These are phyloP conservation scores for Metschnikowia orientalis DNA, from an alignment of 805 yeast genomes.

Conservation along the genomic window DNA sequence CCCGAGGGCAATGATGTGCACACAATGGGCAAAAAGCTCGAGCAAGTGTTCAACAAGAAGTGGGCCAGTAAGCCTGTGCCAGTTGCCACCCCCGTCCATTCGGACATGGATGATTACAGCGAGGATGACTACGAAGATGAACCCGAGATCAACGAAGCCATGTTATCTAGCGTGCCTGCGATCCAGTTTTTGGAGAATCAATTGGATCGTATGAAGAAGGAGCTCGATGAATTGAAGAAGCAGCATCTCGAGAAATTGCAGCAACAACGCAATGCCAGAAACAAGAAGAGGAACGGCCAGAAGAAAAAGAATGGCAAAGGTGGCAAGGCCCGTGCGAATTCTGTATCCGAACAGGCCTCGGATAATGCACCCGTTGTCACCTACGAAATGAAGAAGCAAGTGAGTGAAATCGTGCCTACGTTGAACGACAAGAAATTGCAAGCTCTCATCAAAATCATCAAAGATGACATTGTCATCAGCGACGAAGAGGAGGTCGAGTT, in stretches of 20 bases:
- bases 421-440: conserved; percentile 76
- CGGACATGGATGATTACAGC: conserved; percentile 37
- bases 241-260: conserved; percentile 66
- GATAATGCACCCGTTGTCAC: conserved; percentile 51
- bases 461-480: conserved; percentile 51
- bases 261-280: conserved; percentile 56
- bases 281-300: conserved; percentile 36
- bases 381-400: conserved; percentile 94
- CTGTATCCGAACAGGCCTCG: conserved; percentile 23
- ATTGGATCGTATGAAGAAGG: conserved; percentile 77
- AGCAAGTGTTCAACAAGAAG: conserved; percentile 76
- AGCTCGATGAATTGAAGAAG: conserved; percentile 75
- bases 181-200: conserved; percentile 86
- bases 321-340: conserved; percentile 17
- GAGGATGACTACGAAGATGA: conserved; percentile 52
- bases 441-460: conserved; percentile 79
- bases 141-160: conserved; percentile 50
- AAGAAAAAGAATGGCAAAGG: conserved; percentile 27
- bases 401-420: conserved; percentile 78
- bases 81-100: conserved; percentile 65
- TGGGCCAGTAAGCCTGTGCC: conserved; percentile 69
- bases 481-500: conserved; percentile 91
- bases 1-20: conserved; percentile 97
- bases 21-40: conserved; percentile 89
- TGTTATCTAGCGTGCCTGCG: conserved; percentile 76